Base-by-base conservation (phyloP, 2,329 filamentous ascomycete genomes). In the Beauveria bassiana region DNA sequence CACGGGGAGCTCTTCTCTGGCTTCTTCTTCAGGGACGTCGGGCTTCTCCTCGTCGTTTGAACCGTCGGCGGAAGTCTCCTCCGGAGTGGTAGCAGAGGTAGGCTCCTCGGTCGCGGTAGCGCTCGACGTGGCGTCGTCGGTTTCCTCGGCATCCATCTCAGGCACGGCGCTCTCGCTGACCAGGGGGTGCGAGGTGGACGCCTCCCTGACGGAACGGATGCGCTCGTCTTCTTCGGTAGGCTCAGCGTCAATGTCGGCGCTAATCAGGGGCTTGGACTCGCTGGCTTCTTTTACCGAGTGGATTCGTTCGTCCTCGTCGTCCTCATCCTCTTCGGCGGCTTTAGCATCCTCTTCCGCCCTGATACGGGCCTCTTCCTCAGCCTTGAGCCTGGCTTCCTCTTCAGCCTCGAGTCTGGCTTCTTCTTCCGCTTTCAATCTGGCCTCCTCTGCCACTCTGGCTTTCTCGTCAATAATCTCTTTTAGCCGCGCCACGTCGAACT, bases 401-500 rank as follows among this genome's bases (percentile, higher is more conserved):
- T 71, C 61, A 3, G 46, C 52, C n/a, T 60, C 59, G 46, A 56
- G 62, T 34, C 34, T 59, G 28, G 63, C 61, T 46, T 61, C 53
- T 54, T 66, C 65, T 7, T 66, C 66, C 5, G 68, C 68, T 16
- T 66, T 67, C 9, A 66, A 67, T 60, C 68, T 67, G n/a, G 70
- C 68, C 65, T 74, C 68, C 5, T 73, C 69, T 3, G 72, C 76
- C 3, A 71, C 77, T 46, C 42, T 26, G n/a, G 40, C 61, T 28
- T n/a, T 56, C 24, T 59, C 61, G 3, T 55, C 51, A 40, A 63
- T 56, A 22, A 83, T 82, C 10, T 81, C 76, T 56, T 85, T 83
- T 68, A 89, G 82, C 18, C 77, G 77, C 56, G 87, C 86, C 51
- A 83, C 86, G 53, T 88, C 86, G 69, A 96, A 98, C 71, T 96